These are phyloP conservation scores for Pseudogymnoascus sp. DNA, from an alignment of 2,329 filamentous ascomycete species.

Conservation along the genomic window DNA sequence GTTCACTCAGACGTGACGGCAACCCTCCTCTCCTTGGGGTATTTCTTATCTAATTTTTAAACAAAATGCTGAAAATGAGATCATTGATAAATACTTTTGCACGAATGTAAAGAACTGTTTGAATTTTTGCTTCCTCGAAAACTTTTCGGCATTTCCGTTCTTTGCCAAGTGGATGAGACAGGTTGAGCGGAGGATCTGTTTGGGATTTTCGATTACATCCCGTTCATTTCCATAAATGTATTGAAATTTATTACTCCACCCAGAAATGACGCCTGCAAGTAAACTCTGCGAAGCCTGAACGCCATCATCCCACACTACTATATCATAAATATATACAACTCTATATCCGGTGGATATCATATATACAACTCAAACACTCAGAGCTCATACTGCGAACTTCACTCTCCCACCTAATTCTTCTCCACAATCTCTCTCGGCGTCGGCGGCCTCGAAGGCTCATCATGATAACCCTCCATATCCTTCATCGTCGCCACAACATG, in stretches of 20 bases:
- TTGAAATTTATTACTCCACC: neutral
- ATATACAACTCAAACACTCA: neutral
- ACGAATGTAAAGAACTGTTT: too few species aligned
- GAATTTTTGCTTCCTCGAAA: too few species aligned
- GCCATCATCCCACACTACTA: constrained; percentile 30
- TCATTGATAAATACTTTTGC: too few species aligned
- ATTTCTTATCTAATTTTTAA: too few species aligned
- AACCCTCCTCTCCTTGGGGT: too few species aligned
- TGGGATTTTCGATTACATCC: too few species aligned
- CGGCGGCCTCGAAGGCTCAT: neutral
- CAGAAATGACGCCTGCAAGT: constrained; percentile 15
- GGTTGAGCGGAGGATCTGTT: too few species aligned
- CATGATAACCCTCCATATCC: constrained; percentile 10
- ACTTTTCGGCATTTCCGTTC: too few species aligned
- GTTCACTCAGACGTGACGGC: too few species aligned
- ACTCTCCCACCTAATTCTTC: neutral
- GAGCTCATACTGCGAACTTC: neutral
- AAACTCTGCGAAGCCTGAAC: constrained; percentile 20
- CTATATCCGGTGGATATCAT: neutral
- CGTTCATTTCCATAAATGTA: neutral
- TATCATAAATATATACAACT: neutral
- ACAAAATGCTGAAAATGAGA: too few species aligned
- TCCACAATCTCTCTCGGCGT: neutral
- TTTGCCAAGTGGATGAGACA: too few species aligned
- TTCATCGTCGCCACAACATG: neutral